Percentiles rank a stretch among this genome's conserved stretches.
Evolutionary conservation across 2,329 filamentous ascomycete species (phyloP).

Genomic region (Neocucurbitaria cava): DNA sequence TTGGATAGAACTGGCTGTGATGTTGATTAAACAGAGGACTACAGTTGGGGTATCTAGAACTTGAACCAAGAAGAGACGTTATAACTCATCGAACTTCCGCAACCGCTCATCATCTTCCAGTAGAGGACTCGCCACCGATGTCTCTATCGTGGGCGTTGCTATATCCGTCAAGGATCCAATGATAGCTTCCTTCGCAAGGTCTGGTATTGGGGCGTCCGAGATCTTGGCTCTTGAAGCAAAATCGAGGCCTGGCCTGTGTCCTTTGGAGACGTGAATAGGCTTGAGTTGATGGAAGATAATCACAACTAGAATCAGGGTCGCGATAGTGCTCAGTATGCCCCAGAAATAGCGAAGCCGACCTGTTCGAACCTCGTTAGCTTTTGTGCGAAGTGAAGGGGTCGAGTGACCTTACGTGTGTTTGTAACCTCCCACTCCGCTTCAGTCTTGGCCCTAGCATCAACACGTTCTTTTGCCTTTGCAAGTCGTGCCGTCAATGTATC

Average conservation of each 20-base stretch:
- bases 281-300: conserved; percentile 48
- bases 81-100: conserved; percentile 35
- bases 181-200: conserved; percentile 44
- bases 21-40: background rate
- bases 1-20: background rate
- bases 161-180: conserved; percentile 18
- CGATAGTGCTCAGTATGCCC: conserved; percentile 59
- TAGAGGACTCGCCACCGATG: conserved; percentile 3
- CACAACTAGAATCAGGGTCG: conserved; percentile 57
- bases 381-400: background rate
- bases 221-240: conserved; percentile 28
- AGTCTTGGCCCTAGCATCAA: conserved; percentile 71
- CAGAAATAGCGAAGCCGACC: conserved; percentile 68
- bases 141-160: conserved; percentile 7
- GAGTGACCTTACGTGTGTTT: conserved; percentile 52
- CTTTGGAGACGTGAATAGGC: conserved; percentile 14
- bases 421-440: conserved; percentile 73
- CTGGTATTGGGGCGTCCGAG: conserved; percentile 39
- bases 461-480: conserved; percentile 66
- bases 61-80: conserved; percentile 4
- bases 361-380: conserved; percentile 23
- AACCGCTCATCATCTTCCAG: conserved; percentile 23
- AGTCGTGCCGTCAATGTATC: conserved; percentile 68
- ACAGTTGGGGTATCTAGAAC: conserved; percentile 21
- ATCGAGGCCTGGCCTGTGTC: conserved; percentile 17